Evolutionary conservation across 1,284 basidiomycete genomes (phyloP).

Genomic region (Naganishia cerealis): DNA sequence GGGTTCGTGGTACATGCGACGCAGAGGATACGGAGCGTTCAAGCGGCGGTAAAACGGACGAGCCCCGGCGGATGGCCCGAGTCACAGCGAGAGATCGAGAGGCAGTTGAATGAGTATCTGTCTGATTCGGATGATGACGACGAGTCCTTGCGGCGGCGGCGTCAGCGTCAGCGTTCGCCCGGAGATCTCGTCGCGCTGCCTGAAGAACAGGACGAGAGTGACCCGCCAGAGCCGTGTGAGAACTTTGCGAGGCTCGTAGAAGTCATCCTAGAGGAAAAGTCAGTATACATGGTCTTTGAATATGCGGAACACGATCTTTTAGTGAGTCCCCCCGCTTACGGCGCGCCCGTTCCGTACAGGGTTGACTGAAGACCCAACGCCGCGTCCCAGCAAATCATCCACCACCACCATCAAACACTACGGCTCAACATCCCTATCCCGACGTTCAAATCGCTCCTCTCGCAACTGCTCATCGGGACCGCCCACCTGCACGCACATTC

Average conservation of each 20-base stretch:
- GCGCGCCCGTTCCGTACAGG: not conserved
- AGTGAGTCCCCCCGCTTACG: slow-evolving; percentile 58
- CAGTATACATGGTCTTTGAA: slow-evolving; percentile 98
- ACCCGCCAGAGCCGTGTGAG: slow-evolving; percentile 11
- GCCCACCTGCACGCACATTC: slow-evolving; percentile 92
- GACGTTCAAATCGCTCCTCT: slow-evolving; percentile 88
- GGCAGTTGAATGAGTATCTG: not conserved
- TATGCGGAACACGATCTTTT: slow-evolving; percentile 98
- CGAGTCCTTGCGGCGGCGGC: not conserved
- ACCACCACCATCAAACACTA: slow-evolving; percentile 88
- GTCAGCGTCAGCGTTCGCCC: too few species aligned
- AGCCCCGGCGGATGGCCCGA: not conserved
- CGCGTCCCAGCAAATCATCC: slow-evolving; percentile 98
- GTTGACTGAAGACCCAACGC: too few species aligned
- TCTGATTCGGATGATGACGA: not conserved
- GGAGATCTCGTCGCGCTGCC: not conserved
- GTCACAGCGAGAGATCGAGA: not conserved
- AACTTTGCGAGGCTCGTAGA: slow-evolving; percentile 78
- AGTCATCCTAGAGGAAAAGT: slow-evolving; percentile 95
- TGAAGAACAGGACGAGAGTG: not conserved
- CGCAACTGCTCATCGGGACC: slow-evolving; percentile 93
- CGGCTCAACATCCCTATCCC: slow-evolving; percentile 68
- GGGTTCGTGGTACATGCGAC: not conserved
- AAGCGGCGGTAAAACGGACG: not conserved
- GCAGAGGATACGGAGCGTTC: not conserved